A percentile compares a stretch with the other conserved stretches of the same genome.
phyloP scores from a whole-genome alignment of 2,329 filamentous ascomycete species.

The Cercospora brassicicola region DNA sequence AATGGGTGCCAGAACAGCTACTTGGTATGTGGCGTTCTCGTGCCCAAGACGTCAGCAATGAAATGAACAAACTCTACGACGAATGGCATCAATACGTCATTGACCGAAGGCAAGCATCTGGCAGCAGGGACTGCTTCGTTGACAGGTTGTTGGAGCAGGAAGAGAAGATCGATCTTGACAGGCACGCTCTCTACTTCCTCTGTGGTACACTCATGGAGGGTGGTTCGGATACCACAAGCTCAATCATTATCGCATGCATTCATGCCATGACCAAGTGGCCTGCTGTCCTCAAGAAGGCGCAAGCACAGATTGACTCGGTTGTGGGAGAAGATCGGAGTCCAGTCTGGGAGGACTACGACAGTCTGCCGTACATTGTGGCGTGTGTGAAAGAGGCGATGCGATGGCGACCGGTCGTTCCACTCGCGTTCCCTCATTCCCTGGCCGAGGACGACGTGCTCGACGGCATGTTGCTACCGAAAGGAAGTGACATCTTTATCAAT shows the following conservation, averaged over 20 bases:
- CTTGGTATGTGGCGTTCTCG: constrained; percentile 45
- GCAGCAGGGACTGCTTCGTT: constrained; percentile 40
- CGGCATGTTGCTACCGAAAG: too few relatives aligned
- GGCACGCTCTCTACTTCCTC: constrained; percentile 44
- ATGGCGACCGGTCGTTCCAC: constrained; percentile 27
- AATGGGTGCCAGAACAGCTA: constrained; percentile 45
- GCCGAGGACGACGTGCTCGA: too few relatives aligned
- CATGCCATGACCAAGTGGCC: constrained; percentile 33
- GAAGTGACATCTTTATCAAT: too few relatives aligned
- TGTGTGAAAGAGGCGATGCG: constrained; percentile 37
- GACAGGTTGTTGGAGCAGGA: constrained; percentile 46
- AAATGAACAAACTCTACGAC: constrained; percentile 47
- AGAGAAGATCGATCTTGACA: constrained; percentile 20
- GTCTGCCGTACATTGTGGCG: constrained; percentile 30
- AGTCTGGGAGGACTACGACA: constrained; percentile 28
- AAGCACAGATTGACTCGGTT: constrained; percentile 31
- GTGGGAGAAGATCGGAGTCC: constrained; percentile 30
- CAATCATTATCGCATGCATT: constrained; percentile 42
- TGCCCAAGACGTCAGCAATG: constrained; percentile 41
- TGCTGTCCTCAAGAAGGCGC: constrained; percentile 20
- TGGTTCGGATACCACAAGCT: constrained; percentile 34
- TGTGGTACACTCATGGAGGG: constrained; percentile 38
- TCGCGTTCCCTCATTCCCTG: constrained; percentile 38
- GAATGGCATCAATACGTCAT: constrained; percentile 41
- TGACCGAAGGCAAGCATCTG: constrained; percentile 32